A percentile compares a stretch with the other conserved stretches of the same genome.
Conservation (phyloP, 495 filamentous ascomycete genomes). For the Massariosphaeria phaeospora region DNA sequence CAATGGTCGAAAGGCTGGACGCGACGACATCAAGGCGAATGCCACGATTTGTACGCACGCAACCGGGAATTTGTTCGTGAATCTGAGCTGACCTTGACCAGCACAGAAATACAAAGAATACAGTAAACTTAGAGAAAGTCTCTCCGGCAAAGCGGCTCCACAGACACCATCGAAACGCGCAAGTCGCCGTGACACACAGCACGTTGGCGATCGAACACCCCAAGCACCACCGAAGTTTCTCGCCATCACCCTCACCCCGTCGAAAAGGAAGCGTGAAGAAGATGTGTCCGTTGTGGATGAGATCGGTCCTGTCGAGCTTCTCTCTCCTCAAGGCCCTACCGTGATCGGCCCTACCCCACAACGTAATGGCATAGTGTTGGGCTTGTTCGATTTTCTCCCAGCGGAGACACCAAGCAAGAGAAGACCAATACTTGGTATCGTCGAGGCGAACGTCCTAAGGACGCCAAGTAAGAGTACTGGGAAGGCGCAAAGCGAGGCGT, state of each 20-base stretch:
- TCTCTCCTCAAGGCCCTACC: conserved; percentile 17
- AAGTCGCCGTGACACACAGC: conserved; percentile 32
- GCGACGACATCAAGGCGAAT: conserved; percentile 82
- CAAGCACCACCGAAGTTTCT: conserved; percentile 35
- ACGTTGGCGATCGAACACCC: conserved; percentile 13
- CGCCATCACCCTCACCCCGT: conserved; percentile 46
- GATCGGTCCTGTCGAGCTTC: background rate
- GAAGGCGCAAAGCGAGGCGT: conserved; percentile 21
- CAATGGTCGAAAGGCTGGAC: conserved; percentile 68
- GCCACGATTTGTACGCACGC: conserved; percentile 64
- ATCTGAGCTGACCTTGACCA: conserved; percentile 36
- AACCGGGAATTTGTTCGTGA: background rate
- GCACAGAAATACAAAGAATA: conserved; percentile 92
- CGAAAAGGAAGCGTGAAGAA: conserved; percentile 29
- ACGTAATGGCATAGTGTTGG: conserved; percentile 77
- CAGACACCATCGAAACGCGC: conserved; percentile 38
- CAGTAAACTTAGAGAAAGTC: conserved; percentile 61
- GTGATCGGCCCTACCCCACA: conserved; percentile 83
- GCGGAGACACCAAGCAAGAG: conserved; percentile 36
- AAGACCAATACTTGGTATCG: conserved; percentile 21
- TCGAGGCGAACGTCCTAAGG: conserved; percentile 24
- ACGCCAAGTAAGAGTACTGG: conserved; percentile 34
- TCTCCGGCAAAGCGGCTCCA: conserved; percentile 47
- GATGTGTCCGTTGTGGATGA: background rate
- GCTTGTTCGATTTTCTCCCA: conserved; percentile 82